Evolutionary conservation across 768 basidiomycete genomes (phyloP).

Genomic region (Boletus vermiculosoides): DNA sequence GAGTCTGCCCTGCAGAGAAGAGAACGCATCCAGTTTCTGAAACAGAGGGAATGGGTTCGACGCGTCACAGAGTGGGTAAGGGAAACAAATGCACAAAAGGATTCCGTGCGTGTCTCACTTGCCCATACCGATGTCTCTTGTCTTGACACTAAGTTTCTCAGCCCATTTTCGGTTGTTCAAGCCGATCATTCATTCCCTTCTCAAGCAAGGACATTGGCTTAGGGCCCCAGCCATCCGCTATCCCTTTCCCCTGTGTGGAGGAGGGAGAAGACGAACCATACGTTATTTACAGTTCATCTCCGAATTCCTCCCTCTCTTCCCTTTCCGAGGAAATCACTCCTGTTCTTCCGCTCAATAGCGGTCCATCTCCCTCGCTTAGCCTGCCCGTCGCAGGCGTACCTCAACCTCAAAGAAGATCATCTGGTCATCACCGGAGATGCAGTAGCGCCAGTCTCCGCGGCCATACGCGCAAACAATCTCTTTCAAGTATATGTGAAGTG

Average conservation of each 20-base stretch:
- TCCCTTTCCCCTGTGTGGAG: conserved; percentile 28
- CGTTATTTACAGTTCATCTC: conserved; percentile 35
- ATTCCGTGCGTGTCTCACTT: conserved; percentile 11
- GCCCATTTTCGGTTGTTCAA: conserved; percentile 21
- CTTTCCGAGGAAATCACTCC: conserved; percentile 31
- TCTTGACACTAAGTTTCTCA: conserved; percentile 2
- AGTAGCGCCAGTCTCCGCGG: conserved; percentile 33
- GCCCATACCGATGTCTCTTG: neutral
- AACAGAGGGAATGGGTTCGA: conserved; percentile 44
- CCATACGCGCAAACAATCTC: conserved; percentile 31
- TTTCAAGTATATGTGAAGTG: conserved; percentile 34
- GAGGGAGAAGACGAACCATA: conserved; percentile 35
- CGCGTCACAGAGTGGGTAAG: conserved; percentile 40
- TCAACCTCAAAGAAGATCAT: conserved; percentile 17
- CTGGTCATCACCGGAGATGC: conserved; percentile 29
- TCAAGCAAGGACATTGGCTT: conserved; percentile 7
- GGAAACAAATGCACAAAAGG: conserved; percentile 30
- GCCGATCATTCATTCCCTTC: conserved; percentile 8
- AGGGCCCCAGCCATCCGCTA: conserved; percentile 12
- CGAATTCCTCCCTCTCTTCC: conserved; percentile 32
- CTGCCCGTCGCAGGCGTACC: conserved; percentile 4
- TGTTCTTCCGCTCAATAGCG: conserved; percentile 22
- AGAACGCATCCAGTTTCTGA: conserved; percentile 52
- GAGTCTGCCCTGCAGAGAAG: conserved; percentile 48
- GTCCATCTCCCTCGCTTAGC: conserved; percentile 11